Evolutionary conservation across 164 flowering plant genomes (phyloP), one percentile per base, ranked within the genome.

Genomic region (Tetrastigma voinierianum): DNA sequence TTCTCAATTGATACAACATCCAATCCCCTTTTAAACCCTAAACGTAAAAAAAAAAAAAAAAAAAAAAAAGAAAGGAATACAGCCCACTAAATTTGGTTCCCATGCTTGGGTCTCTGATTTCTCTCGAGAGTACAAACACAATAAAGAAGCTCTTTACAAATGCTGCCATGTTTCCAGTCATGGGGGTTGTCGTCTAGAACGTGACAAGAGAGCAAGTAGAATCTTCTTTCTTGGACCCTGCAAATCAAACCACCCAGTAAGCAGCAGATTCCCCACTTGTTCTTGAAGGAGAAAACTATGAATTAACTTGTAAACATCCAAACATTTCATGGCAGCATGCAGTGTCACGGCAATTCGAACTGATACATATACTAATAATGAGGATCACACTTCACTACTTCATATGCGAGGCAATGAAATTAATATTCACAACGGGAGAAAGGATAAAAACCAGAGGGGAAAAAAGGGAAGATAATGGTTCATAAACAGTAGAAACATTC

Each of bases 181-280:
- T 24, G 68, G 71, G 15, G 72, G 65, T 59, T 14, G 69, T 14
- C 46, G 68, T 57, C 62, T 76, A 0, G 49, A 20, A 14, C 54
- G 62, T 46, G 76, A 59, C 59, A 64, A 40, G 25, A 77, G 66
- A 7, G 80, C 74, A 15, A 73, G 75, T 8, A 80, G 64, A 54
- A 80, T 80, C 67, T 80, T 80, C 69, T 74, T 80, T 57, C 83
- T 74, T 5, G 83, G 83, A 16, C 83, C 83, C 83, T 80, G 76
- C 66, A 70, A 20, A 68, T 57, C 19, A 60, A 67, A 64, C 10
- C 47, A 18, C 23, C 53, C 57, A 12, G 9, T 52, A 6, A 49
- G 66, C 24, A 49, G 54, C 15, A 68, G 24, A 60, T 10, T 32
- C 23, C 14, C n/a, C 0, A 25, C n/a, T 11, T 10, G 1, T n/a